phyloP scores from a whole-genome alignment of 202 grass and related monocot genomes.

The Bolboschoenoplectus hybrid region DNA sequence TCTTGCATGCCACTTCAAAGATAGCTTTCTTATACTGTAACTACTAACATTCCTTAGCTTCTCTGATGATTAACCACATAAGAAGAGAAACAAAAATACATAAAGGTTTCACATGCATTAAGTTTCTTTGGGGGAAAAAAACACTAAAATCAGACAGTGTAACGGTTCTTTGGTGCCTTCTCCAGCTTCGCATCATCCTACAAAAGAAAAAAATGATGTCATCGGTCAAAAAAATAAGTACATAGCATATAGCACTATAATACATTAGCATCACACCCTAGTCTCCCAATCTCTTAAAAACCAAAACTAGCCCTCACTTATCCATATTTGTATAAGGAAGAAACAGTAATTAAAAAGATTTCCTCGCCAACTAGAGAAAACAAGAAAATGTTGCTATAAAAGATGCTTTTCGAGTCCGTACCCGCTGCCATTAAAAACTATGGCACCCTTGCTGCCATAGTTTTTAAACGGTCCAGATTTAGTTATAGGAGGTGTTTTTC shows the following conservation, averaged over 20 bases:
- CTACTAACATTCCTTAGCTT: slow-evolving; percentile 28
- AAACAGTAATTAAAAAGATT: not conserved
- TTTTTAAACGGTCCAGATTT: no score
- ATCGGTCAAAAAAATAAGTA: slow-evolving; percentile 8
- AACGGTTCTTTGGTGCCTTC: slow-evolving; percentile 70
- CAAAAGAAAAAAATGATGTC: slow-evolving; percentile 27
- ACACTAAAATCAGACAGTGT: slow-evolving; percentile 51
- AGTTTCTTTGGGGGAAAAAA: slow-evolving; percentile 22
- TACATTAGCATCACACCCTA: not conserved
- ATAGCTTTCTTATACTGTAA: slow-evolving; percentile 8
- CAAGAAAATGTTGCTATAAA: not conserved
- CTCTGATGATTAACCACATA: slow-evolving; percentile 13
- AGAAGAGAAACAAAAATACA: slow-evolving; percentile 12
- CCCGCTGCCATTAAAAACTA: no score
- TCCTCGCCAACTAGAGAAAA: not conserved
- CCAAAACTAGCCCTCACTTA: not conserved
- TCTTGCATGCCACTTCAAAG: not conserved
- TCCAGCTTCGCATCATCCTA: slow-evolving; percentile 69
- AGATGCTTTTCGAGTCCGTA: not conserved
- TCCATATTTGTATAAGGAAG: no score
- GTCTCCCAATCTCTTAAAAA: not conserved
- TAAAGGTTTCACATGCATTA: not conserved
- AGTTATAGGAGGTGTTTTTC: no score
- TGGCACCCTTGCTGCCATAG: no score
- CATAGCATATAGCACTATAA: not conserved